Conservation (phyloP, 257 asterid genomes). For the Cinchona pubescens region DNA sequence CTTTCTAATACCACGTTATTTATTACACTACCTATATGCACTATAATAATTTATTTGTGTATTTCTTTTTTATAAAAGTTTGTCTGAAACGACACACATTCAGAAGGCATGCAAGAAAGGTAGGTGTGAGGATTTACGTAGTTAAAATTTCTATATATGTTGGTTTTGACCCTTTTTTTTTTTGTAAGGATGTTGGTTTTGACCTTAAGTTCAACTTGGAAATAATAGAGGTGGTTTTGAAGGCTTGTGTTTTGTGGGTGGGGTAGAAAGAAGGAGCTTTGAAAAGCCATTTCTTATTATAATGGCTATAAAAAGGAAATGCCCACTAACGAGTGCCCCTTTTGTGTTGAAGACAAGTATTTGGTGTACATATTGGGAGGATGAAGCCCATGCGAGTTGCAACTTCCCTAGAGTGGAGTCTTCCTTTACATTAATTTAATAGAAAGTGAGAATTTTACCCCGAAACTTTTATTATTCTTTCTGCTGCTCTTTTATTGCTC, state of each 20-base stretch:
- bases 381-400: slow-evolving; percentile 25
- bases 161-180: neutral
- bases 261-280: slow-evolving; percentile 26
- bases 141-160: too few species aligned
- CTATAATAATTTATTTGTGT: too few species aligned
- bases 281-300: slow-evolving; percentile 22
- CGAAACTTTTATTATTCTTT: neutral
- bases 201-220: neutral
- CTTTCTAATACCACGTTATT: neutral
- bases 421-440: slow-evolving; percentile 25
- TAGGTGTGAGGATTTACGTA: too few species aligned
- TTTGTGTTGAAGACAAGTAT: slow-evolving; percentile 25
- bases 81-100: too few species aligned
- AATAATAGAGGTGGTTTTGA: neutral
- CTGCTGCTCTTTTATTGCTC: slow-evolving; percentile 7
- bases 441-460: slow-evolving; percentile 22
- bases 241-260: slow-evolving; percentile 31
- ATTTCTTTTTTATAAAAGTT: too few species aligned
- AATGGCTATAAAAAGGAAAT: slow-evolving; percentile 43
- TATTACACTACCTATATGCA: neutral
- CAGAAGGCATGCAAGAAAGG: too few species aligned
- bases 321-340: slow-evolving; percentile 61
- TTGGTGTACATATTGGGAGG: slow-evolving; percentile 38
- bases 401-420: slow-evolving; percentile 30
- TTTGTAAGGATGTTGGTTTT: neutral